Evolutionary conservation across 2,329 filamentous ascomycete genomes (phyloP), one percentile per base, ranked within the genome.

Genomic region (Trichophyton schoenleinii): DNA sequence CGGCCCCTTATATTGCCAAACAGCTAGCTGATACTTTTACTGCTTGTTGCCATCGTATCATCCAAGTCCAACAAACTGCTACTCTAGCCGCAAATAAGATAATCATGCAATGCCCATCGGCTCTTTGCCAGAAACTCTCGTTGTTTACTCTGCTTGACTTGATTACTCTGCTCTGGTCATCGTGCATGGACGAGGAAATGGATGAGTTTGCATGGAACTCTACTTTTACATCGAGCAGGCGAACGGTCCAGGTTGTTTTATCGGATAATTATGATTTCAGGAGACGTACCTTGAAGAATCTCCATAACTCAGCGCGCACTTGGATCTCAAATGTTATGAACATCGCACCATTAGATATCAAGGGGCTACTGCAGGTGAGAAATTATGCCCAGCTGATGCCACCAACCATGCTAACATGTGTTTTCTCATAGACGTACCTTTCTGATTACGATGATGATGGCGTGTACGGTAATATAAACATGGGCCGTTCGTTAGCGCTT

Each of bases 381-480:
- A 18, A 4, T 34, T 7, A 28, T 25, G 22, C 57, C 7, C n/a
- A 15, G 3, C 2, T 1, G 4, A 8, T 3, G 7, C 34, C 9
- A 34, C 0, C 1, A 20, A 55, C 9, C 0, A 3, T 0, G 15
- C 52, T 46, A 38, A 58, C 58, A 48, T 42, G 31, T 41, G 31
- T 28, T 34, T n/a, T n/a, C n/a, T n/a, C 34, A 55, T 28, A 96
- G 75, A 97, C 94, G 0, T 97, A 99, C 71, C 80, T 99, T 15
- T 96, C 95, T 0, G 91, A 96, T 67, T 96, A 91, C 67, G 88
- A 95, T 64, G 91, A 97, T 66, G 89, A 96, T 66, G 89, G 88
- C 58, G 85, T 86, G 0, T 96, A 95, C 70, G 94, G 91, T 0
- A 91, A 96, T 72, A 85, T 97, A 64, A 92, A 91, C 0, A 80